These are phyloP conservation scores for Xenosphaeropsis pyriputrescens DNA, from an alignment of 2,329 filamentous ascomycete species.

Conservation along the genomic window DNA sequence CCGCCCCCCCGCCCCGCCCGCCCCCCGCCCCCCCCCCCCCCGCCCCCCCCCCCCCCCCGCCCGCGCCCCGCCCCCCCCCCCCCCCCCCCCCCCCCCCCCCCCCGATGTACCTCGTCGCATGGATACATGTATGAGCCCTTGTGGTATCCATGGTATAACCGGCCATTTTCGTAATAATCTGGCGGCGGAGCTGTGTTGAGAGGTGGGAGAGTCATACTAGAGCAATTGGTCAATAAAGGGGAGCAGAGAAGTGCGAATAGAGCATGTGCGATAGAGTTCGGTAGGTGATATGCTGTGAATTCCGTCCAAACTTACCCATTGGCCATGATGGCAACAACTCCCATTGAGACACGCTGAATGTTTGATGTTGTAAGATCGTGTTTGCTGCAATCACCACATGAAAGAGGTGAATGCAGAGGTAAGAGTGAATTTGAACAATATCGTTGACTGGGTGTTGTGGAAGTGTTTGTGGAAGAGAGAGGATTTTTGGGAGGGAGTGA, in stretches of 20 bases:
- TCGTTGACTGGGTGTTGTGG: neutral
- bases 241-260: neutral
- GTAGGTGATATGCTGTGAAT: neutral
- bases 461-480: neutral
- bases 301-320: conserved; percentile 14
- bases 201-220: conserved; percentile 1
- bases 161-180: conserved; percentile 48
- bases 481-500: neutral
- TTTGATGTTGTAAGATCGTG: neutral
- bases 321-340: conserved; percentile 15
- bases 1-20: too few species aligned
- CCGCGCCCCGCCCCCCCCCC: too few species aligned
- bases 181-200: conserved; percentile 13
- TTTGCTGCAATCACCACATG: neutral
- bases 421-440: neutral
- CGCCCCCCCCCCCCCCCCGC: too few species aligned
- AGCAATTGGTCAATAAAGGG: conserved; percentile 1
- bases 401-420: neutral
- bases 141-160: conserved; percentile 53
- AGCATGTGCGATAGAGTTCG: neutral
- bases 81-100: too few species aligned
- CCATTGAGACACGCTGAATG: neutral
- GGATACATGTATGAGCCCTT: conserved; percentile 62
- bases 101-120: conserved; percentile 54
- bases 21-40: too few species aligned